These are phyloP conservation scores for Adiantum capillusveneris DNA, from an alignment of 75 land plant genomes.

Conservation along the genomic window DNA sequence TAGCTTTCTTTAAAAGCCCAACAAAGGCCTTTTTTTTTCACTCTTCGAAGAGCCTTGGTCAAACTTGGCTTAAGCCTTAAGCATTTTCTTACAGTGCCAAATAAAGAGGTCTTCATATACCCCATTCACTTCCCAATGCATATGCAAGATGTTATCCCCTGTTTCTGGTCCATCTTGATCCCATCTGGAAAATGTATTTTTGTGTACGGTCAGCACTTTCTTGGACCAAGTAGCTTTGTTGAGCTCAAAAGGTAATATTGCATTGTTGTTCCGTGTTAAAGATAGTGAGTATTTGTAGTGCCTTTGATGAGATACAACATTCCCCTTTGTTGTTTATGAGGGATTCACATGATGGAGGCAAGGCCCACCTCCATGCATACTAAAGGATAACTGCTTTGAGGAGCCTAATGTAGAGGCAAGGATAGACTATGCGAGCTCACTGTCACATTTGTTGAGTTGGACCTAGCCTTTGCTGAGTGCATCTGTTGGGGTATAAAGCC, in stretches of 20 bases:
- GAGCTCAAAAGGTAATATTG: not conserved
- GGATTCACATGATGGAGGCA: not conserved
- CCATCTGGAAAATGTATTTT: slow-evolving; percentile 33
- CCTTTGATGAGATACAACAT: not conserved
- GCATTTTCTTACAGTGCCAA: no score
- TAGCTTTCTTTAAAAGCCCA: no score
- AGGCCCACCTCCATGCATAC: slow-evolving; percentile 1
- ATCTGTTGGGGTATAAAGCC: no score
- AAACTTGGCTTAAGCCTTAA: no score
- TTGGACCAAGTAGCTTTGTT: not conserved
- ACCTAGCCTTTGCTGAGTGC: not conserved
- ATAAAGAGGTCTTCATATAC: no score
- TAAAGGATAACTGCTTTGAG: not conserved
- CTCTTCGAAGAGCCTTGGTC: no score
- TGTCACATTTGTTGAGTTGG: slow-evolving; percentile 4
- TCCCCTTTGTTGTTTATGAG: not conserved
- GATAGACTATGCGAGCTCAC: not conserved
- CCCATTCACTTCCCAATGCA: slow-evolving; percentile 19
- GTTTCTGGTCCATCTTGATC: slow-evolving; percentile 15
- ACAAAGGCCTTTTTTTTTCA: no score
- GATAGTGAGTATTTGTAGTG: no score
- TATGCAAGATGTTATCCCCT: slow-evolving; percentile 13
- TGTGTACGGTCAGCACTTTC: slow-evolving; percentile 6
- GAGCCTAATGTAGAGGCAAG: not conserved
- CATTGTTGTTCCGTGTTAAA: not conserved